Conservation (phyloP, 306 rosid genomes). For the Begonia peltatifolia region DNA sequence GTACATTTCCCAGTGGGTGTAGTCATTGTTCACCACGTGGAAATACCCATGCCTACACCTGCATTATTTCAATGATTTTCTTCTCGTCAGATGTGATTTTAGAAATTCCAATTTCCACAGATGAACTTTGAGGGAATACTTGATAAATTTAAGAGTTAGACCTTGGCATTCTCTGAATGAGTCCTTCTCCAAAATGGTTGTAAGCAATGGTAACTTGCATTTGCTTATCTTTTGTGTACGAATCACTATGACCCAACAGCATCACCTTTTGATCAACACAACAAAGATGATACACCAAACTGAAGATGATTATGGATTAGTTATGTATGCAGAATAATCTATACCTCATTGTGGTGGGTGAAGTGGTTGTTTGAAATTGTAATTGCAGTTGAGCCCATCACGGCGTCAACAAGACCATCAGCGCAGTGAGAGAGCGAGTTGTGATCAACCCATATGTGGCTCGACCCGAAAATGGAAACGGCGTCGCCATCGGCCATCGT, state of each 20-base stretch:
- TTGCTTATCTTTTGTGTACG: conserved; percentile 81
- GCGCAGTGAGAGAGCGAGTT: conserved; percentile 92
- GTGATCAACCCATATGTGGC: conserved; percentile 96
- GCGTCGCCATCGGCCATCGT: conserved; percentile 99
- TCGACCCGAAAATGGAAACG: conserved; percentile 81
- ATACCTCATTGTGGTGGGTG: conserved; percentile 97
- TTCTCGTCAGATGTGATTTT: no score
- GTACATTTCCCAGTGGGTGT: no score
- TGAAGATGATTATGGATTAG: not conserved
- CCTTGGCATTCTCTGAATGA: conserved; percentile 99
- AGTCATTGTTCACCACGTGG: no score
- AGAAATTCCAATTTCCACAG: no score
- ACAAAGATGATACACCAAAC: not conserved
- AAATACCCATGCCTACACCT: no score
- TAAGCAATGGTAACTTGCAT: conserved; percentile 99
- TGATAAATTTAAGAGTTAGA: not conserved
- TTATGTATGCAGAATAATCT: conserved; percentile 6
- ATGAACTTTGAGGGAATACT: no score
- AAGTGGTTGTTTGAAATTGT: conserved; percentile 96
- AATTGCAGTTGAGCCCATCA: conserved; percentile 94
- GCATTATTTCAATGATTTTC: no score
- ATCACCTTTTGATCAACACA: conserved; percentile 53
- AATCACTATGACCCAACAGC: conserved; percentile 91
- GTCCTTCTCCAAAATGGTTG: conserved; percentile 99
- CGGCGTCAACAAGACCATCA: conserved; percentile 96